Evolutionary conservation across 1,284 basidiomycete species (phyloP).

Genomic region (Moesziomyces antarcticus): DNA sequence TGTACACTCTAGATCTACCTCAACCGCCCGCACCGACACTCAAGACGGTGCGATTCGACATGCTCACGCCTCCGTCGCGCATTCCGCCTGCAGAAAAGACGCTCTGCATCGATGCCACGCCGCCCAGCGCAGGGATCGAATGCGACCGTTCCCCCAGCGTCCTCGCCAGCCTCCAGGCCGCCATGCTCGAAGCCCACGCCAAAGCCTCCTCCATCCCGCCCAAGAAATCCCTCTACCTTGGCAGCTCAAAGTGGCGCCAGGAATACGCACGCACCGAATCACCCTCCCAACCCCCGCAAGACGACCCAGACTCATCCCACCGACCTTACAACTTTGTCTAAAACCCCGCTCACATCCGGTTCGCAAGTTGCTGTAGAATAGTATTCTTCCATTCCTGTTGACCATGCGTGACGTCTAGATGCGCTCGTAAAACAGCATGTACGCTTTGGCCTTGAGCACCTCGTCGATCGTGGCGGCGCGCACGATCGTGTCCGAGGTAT

Average conservation of each 20-base stretch:
- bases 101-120: too few species aligned
- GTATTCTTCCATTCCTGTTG: too few species aligned
- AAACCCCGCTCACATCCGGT: too few species aligned
- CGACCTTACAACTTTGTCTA: conserved; percentile 28
- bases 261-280: conserved; percentile 11
- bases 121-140: neutral
- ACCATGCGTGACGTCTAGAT: conserved; percentile 57
- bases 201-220: conserved; percentile 12
- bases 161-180: conserved; percentile 25
- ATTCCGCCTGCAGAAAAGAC: too few species aligned
- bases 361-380: too few species aligned
- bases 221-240: conserved; percentile 37
- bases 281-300: neutral
- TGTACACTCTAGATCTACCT: neutral
- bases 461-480: conserved; percentile 83
- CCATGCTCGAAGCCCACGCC: conserved; percentile 37
- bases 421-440: conserved; percentile 88
- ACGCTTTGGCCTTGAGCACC: conserved; percentile 87
- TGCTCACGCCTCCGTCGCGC: neutral
- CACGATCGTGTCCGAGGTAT: conserved; percentile 82
- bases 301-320: neutral
- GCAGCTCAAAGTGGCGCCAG: conserved; percentile 16
- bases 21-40: neutral
- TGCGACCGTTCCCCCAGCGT: conserved; percentile 27
- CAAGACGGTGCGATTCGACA: conserved; percentile 23